These are phyloP conservation scores for Salix dunnii DNA, from an alignment of 345 rosid species.

Conservation along the genomic window DNA sequence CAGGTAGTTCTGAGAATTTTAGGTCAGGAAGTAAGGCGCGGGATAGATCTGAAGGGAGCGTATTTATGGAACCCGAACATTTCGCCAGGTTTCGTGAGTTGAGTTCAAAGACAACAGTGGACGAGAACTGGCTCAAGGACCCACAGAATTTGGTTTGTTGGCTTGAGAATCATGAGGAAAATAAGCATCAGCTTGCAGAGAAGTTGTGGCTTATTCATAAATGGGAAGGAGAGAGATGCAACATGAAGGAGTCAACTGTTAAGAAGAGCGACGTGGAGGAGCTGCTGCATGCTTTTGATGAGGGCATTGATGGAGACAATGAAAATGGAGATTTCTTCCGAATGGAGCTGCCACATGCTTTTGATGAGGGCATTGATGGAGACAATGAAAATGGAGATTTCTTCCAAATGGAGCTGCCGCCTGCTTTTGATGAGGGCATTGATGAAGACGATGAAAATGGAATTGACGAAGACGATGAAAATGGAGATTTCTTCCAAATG, in stretches of 20 bases:
- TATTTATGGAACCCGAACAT: not conserved
- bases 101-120: not conserved
- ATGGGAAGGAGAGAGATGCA: slow-evolving; percentile 1
- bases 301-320: not conserved
- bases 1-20: no score
- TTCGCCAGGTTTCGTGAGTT: not conserved
- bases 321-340: not conserved
- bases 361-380: not conserved
- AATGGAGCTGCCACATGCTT: not conserved
- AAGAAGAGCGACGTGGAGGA: not conserved
- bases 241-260: not conserved
- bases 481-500: not conserved
- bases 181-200: not conserved
- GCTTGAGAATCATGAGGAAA: not conserved
- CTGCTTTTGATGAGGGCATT: not conserved
- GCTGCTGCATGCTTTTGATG: not conserved
- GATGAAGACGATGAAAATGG: not conserved
- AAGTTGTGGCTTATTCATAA: not conserved
- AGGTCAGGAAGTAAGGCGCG: not conserved
- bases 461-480: not conserved
- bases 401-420: not conserved
- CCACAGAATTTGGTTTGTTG: not conserved
- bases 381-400: not conserved
- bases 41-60: not conserved
- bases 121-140: not conserved